These are phyloP conservation scores for Ceratocystis lukuohia DNA, from an alignment of 2,329 filamentous ascomycete genomes.

Conservation along the genomic window DNA sequence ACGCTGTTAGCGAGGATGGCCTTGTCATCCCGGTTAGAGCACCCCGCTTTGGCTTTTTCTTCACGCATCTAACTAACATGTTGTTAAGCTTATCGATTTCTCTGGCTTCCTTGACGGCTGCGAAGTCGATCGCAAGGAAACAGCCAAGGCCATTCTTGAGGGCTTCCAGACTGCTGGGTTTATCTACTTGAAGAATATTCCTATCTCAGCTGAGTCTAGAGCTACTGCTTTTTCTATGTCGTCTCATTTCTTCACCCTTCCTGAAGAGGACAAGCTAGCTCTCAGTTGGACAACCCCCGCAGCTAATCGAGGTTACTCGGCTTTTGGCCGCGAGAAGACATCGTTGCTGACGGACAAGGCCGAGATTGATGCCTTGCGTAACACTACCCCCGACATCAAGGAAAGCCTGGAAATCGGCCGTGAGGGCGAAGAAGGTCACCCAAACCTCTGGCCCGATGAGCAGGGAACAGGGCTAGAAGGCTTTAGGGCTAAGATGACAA, in stretches of 20 bases:
- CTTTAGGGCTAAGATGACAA: conserved; percentile 60
- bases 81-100: conserved; percentile 60
- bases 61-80: conserved; percentile 21
- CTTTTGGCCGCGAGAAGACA: conserved; percentile 58
- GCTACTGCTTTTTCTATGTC: conserved; percentile 52
- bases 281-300: conserved; percentile 59
- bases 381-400: conserved; percentile 49
- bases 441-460: conserved; percentile 66
- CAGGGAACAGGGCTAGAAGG: conserved; percentile 33
- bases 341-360: conserved; percentile 39
- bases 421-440: conserved; percentile 43
- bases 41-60: conserved; percentile 12
- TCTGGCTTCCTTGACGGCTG: conserved; percentile 54
- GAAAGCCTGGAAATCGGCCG: conserved; percentile 53
- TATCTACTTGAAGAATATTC: conserved; percentile 73
- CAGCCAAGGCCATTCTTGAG: conserved; percentile 58
- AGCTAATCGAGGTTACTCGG: conserved; percentile 61
- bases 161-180: conserved; percentile 82
- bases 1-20: conserved; percentile 38
- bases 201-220: conserved; percentile 48
- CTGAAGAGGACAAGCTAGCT: conserved; percentile 47
- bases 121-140: conserved; percentile 43
- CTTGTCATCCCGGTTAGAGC: conserved; percentile 40
- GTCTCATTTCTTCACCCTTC: conserved; percentile 55
- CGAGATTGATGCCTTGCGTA: conserved; percentile 46